Conservation (phyloP, 345 rosid genomes). For the Anastatica hierochuntica region DNA sequence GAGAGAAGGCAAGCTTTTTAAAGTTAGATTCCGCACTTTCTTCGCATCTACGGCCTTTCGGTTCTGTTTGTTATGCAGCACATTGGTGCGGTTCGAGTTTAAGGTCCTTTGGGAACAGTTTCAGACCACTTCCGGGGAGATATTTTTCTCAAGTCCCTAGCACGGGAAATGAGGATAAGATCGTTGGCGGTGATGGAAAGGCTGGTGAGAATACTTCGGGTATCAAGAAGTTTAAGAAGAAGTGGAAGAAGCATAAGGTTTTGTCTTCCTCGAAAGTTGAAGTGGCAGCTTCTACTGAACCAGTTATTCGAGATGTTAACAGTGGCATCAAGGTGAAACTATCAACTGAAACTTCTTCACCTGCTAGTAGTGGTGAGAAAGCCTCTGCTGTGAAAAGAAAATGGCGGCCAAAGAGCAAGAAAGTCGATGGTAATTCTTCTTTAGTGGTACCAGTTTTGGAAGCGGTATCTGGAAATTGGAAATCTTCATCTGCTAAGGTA, state of each 20-base stretch:
- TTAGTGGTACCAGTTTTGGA: constrained; percentile 18
- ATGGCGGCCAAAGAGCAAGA: constrained; percentile 37
- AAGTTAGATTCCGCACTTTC: constrained; percentile 9
- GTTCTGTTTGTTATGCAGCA: constrained; percentile 13
- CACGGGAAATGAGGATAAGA: constrained; percentile 8
- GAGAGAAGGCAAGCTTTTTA: constrained; percentile 16
- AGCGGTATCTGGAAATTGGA: constrained; percentile 18
- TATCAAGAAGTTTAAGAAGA: constrained; percentile 20
- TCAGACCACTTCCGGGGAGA: constrained; percentile 20
- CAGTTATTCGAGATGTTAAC: constrained; percentile 20
- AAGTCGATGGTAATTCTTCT: constrained; percentile 28
- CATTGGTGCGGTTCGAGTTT: constrained; percentile 13
- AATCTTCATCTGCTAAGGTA: constrained; percentile 32
- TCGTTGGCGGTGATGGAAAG: constrained; percentile 16
- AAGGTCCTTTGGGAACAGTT: constrained; percentile 16
- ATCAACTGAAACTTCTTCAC: too few relatives aligned
- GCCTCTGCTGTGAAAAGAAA: constrained; percentile 27
- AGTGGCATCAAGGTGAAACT: constrained; percentile 11
- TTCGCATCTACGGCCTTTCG: constrained; percentile 12
- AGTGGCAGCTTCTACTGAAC: constrained; percentile 21
- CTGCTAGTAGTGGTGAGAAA: constrained; percentile 13
- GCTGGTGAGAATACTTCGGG: constrained; percentile 5
- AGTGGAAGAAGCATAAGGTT: constrained; percentile 31
- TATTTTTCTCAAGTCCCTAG: constrained; percentile 32
- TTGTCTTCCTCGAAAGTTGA: constrained; percentile 23